Base-by-base conservation (phyloP, 768 basidiomycete species). In the Leucosporidium creatinivorum region DNA sequence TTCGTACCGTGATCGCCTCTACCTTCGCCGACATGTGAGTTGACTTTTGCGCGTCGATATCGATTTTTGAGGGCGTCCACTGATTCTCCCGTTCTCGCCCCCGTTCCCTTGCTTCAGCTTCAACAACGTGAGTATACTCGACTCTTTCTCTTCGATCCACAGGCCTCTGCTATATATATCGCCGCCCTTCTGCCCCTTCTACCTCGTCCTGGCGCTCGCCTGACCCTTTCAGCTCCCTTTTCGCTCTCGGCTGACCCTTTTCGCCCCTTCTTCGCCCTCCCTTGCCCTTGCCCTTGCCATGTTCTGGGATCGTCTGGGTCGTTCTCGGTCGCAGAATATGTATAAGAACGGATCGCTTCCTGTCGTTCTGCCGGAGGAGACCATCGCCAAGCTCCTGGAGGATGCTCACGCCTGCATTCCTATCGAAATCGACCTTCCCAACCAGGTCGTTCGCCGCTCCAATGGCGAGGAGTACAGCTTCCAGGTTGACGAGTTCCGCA, bases 281-380 rank as follows among this genome's bases (percentile, higher is more conserved):
- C 33, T 33, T 10, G 33, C 33, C 10, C 33, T 5, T 57, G 44
- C 8, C 60, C 12, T 49, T 49, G 18, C 39, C 26, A 26, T 60
- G 23, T 36, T 44, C n/a, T n/a, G n/a, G n/a, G n/a, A n/a, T 59
- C 63, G 69, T 10, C 33, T 10, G 33, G 5, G 10, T 33, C 33
- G 69, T 33, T 33, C 5, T 33, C 33, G 10, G 5, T 10, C 10
- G 4, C 33, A 44, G 39, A 93, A 91, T 76, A 82, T 87, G 66
- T 89, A 91, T 88, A 91, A 93, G 78, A 93, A 94, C 77, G 91
- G 91, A 58, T 91, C 92, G 88, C 83, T 93, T 55, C 89, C 90
- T 36, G 80, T 93, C 63, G 78, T 81, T 12, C 80, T 93, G 19
- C 80, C 90, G n/a, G 82, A 84, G 66, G 84, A 83, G 47, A 83